Percentiles rank a stretch among this genome's conserved stretches.
phyloP scores from a whole-genome alignment of 306 rosid species.

The Cicer arietinum region DNA sequence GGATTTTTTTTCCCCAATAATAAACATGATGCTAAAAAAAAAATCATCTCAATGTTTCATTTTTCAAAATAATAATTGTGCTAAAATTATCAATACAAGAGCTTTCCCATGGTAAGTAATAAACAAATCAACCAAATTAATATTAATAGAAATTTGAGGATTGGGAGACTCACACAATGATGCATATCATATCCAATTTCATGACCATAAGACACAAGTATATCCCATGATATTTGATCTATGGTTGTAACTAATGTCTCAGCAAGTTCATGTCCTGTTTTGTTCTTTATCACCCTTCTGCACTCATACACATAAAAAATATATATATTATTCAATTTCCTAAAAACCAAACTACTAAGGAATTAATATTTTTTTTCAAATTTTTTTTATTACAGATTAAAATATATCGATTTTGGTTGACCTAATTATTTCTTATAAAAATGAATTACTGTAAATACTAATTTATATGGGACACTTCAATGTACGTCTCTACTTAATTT shows the following conservation, averaged over 20 bases:
- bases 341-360: neutral
- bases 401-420: no score
- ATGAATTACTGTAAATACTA: no score
- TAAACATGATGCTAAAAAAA: neutral
- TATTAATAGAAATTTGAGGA: neutral
- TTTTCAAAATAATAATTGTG: neutral
- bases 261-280: slow-evolving; percentile 54
- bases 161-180: slow-evolving; percentile 60
- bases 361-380: neutral
- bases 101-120: neutral
- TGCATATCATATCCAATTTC: slow-evolving; percentile 67
- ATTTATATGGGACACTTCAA: no score
- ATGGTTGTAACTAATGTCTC: slow-evolving; percentile 64
- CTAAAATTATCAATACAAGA: neutral
- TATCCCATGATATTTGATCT: slow-evolving; percentile 69
- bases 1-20: neutral
- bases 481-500: neutral
- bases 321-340: neutral
- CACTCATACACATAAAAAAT: slow-evolving; percentile 9
- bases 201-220: slow-evolving; percentile 60
- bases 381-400: no score
- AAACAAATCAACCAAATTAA: neutral
- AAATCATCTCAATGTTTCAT: neutral
- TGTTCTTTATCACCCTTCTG: slow-evolving; percentile 60
- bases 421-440: no score